phyloP scores from a whole-genome alignment of 768 basidiomycete genomes.

The Lentinula lateritia region DNA sequence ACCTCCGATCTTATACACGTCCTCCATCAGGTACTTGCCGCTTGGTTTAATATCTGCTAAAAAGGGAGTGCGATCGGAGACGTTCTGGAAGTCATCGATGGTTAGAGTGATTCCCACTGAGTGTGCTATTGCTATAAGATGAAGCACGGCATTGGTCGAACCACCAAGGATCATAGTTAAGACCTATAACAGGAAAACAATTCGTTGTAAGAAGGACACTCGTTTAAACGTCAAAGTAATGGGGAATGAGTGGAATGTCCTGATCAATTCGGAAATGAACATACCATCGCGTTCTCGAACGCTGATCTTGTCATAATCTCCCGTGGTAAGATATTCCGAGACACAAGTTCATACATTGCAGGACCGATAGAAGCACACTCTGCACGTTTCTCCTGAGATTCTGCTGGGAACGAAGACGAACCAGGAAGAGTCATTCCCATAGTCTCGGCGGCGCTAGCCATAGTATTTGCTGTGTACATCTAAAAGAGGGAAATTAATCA shows the following conservation, averaged over 20 bases:
- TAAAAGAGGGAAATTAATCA: constrained; percentile 21
- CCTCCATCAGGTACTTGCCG: constrained; percentile 98
- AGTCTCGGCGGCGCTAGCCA: constrained; percentile 94
- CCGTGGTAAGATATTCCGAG: constrained; percentile 86
- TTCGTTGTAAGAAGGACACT: background rate
- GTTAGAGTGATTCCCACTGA: constrained; percentile 86
- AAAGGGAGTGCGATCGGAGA: constrained; percentile 92
- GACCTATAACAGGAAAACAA: constrained; percentile 43
- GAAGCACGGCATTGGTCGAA: constrained; percentile 95
- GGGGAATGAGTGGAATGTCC: background rate
- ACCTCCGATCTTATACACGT: constrained; percentile 92
- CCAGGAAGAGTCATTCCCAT: constrained; percentile 96
- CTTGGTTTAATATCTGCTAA: constrained; percentile 95
- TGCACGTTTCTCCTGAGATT: constrained; percentile 79
- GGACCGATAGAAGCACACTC: constrained; percentile 81
- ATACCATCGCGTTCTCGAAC: constrained; percentile 97
- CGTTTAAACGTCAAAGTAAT: background rate
- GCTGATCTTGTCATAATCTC: constrained; percentile 97
- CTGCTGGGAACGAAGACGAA: constrained; percentile 95
- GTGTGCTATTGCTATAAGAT: constrained; percentile 95
- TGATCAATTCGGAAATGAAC: constrained; percentile 8
- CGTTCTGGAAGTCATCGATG: constrained; percentile 89
- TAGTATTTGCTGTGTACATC: constrained; percentile 99
- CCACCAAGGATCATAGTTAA: constrained; percentile 96
- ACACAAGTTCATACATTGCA: constrained; percentile 82